Percentiles rank a stretch among this genome's conserved stretches.
These are phyloP conservation scores for Amniculicola lignicola DNA, from an alignment of 495 filamentous ascomycete genomes.

Conservation along the genomic window DNA sequence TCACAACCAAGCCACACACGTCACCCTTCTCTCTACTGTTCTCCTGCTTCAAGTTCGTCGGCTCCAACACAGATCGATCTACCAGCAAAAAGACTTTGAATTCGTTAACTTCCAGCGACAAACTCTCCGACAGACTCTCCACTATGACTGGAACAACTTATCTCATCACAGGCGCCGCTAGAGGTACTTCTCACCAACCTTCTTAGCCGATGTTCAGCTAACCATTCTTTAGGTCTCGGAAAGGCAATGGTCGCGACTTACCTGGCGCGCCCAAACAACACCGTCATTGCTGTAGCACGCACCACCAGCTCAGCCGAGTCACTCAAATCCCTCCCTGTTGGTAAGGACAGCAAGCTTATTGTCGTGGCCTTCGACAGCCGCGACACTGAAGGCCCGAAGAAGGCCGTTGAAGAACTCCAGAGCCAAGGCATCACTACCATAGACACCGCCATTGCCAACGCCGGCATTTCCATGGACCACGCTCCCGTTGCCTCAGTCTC, in stretches of 20 bases:
- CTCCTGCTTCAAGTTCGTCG: too few relatives aligned
- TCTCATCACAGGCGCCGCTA: neutral
- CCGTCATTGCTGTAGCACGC: slow-evolving; percentile 10
- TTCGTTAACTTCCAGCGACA: too few relatives aligned
- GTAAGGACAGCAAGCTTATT: neutral
- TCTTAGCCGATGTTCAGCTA: too few relatives aligned
- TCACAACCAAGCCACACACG: too few relatives aligned
- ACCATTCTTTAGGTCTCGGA: slow-evolving; percentile 18
- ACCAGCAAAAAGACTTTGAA: too few relatives aligned
- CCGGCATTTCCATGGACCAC: slow-evolving; percentile 1
- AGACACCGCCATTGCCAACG: slow-evolving; percentile 19
- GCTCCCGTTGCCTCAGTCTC: neutral
- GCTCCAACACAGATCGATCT: too few relatives aligned
- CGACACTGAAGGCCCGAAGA: neutral
- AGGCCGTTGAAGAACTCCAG: neutral
- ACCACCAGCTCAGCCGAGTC: neutral
- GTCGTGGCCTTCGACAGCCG: slow-evolving; percentile 1
- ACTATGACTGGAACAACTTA: neutral
- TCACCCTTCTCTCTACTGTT: too few relatives aligned
- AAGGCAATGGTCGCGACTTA: slow-evolving; percentile 4
- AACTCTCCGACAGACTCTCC: too few relatives aligned
- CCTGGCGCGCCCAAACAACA: slow-evolving; percentile 3
- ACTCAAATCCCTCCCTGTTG: slow-evolving; percentile 3
- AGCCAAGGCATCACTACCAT: neutral
- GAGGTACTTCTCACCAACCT: too few relatives aligned